Evolutionary conservation across 306 rosid species (phyloP).

Genomic region (Cucurbita argyrosperma): DNA sequence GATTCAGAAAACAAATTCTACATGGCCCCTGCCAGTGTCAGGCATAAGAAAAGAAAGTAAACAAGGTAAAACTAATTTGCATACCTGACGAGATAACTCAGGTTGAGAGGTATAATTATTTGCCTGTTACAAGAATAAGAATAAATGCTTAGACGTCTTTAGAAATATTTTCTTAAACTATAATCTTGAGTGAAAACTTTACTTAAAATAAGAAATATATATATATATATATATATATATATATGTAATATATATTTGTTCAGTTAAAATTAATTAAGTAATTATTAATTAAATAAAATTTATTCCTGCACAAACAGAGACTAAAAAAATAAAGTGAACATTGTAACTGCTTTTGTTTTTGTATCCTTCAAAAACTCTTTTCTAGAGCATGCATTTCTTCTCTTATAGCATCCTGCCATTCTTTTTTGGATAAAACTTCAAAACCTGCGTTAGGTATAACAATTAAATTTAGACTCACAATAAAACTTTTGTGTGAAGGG

Average conservation of each 20-base stretch:
- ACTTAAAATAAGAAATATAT: too few relatives aligned
- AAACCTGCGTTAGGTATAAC: too few relatives aligned
- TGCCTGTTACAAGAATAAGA: conserved; percentile 25
- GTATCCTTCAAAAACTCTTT: neutral
- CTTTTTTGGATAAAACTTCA: too few relatives aligned
- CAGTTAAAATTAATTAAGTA: too few relatives aligned
- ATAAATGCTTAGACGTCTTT: neutral
- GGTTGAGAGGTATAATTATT: conserved; percentile 63
- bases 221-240: too few relatives aligned
- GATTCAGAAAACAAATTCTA: neutral
- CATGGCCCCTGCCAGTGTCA: neutral
- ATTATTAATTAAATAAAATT: neutral
- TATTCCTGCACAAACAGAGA: neutral
- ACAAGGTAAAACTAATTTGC: neutral
- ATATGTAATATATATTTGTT: too few relatives aligned
- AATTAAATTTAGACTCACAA: too few relatives aligned
- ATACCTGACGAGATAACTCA: conserved; percentile 86
- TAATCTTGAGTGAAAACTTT: neutral
- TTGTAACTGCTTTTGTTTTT: neutral
- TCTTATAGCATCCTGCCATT: too few relatives aligned
- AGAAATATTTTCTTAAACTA: neutral
- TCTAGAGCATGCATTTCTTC: too few relatives aligned
- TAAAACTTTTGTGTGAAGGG: too few relatives aligned
- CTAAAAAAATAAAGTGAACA: neutral
- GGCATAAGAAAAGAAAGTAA: neutral